A percentile compares a stretch with the other conserved stretches of the same genome.
phyloP scores from a whole-genome alignment of 805 yeast species.

The Phaffomyces antillensis region DNA sequence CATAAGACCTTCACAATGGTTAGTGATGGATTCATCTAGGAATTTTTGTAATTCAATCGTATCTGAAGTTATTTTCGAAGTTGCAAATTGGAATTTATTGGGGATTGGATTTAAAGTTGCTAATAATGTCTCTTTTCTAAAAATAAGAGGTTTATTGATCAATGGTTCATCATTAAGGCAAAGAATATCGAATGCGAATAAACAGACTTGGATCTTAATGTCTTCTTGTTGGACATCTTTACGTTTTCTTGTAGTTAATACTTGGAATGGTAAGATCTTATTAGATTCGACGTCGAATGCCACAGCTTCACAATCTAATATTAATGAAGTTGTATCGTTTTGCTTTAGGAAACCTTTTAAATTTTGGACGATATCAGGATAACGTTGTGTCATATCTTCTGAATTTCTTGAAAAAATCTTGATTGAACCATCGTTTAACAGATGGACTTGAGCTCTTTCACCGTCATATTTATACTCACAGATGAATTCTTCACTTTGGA shows the following conservation, averaged over 20 bases:
- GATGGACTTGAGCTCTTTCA: constrained; percentile 92
- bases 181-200: constrained; percentile 85
- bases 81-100: constrained; percentile 82
- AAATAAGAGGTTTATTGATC: constrained; percentile 57
- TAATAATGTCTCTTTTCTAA: constrained; percentile 57
- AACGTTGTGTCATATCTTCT: constrained; percentile 93
- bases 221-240: constrained; percentile 86
- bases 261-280: constrained; percentile 91
- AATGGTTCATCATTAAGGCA: constrained; percentile 68
- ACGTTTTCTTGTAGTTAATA: constrained; percentile 85
- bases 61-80: constrained; percentile 60
- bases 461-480: constrained; percentile 98
- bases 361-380: constrained; percentile 79
- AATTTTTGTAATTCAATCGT: constrained; percentile 72
- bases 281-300: constrained; percentile 82
- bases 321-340: constrained; percentile 44
- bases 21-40: constrained; percentile 82
- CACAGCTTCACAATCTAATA: constrained; percentile 94
- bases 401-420: constrained; percentile 87
- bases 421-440: constrained; percentile 56
- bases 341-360: constrained; percentile 49
- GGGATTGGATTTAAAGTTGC: constrained; percentile 51
- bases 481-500: constrained; percentile 78
- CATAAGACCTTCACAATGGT: constrained; percentile 94
- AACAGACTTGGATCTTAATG: constrained; percentile 84